Evolutionary conservation across 805 yeast genomes (phyloP), one percentile per base, ranked within the genome.

Genomic region (Maudiozyma saulgeensis): DNA sequence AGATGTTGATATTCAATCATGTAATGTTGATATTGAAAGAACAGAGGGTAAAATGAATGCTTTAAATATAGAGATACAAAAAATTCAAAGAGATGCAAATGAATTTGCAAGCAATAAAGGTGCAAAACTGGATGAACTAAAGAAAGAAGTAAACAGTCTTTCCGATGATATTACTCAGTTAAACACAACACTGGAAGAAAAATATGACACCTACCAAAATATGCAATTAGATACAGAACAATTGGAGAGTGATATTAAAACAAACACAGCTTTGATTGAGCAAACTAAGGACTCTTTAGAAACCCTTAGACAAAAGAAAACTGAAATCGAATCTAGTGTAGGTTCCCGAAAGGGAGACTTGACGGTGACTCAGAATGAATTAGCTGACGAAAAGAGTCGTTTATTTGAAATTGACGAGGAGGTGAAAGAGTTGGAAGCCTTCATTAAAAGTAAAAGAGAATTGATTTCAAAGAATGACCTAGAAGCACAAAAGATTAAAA

Each of bases 101-200:
- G 98, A 93, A 58, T 91, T 89, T 62, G 79, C 77, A 51, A 70
- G 70, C 42, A 84, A 95, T 63, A 90, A 89, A 56, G 87, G 90
- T 0, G 77, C 83, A 1, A 95, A 91, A 63, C 71, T 95, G 51
- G 79, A 78, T 45, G 79, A 84, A 57, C 68, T 85, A 41, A 75
- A 78, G 54, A 52, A 58, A 5, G 88, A 84, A 52, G 72, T 84
- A 23, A 58, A 61, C 11, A 54, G 59, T 7, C 63, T 84, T 4
- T 59, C 69, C 0, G 53, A 59, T 6, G 66, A 74, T 43, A 58
- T 76, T 0, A 59, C 56, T 2, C 45, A 57, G 2, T 55, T 69
- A 19, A 80, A 78, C 46, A 56, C 56, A 1, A 64, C 60, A 2
- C 66, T 80, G 21, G 78, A 76, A 23, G 59, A 66, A 1, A 72